Evolutionary conservation across 208 protist genomes (phyloP).

Genomic region (Histomonas meleagridis): DNA sequence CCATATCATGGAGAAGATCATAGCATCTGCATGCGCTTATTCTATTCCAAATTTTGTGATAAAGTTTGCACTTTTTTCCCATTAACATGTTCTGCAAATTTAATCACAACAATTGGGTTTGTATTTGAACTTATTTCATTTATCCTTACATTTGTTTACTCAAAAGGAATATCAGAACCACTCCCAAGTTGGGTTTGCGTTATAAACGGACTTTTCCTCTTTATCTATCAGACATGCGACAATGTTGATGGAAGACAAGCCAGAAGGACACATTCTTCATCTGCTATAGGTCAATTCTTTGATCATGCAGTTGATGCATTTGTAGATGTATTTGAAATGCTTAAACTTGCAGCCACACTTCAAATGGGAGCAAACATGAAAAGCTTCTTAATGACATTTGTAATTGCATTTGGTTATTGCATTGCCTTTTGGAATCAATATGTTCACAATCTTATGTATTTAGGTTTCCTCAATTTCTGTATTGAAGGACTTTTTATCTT

Average conservation of each 20-base stretch:
- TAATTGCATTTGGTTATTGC: neutral
- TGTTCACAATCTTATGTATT: neutral
- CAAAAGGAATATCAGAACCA: neutral
- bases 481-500: neutral
- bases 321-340: neutral
- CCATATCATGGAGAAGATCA: no score
- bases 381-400: neutral
- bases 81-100: neutral
- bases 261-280: conserved; percentile 25
- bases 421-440: neutral
- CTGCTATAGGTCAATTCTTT: conserved; percentile 45
- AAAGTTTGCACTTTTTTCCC: no score
- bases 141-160: neutral
- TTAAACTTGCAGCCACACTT: neutral
- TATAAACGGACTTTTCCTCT: neutral
- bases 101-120: neutral
- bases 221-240: conserved; percentile 45
- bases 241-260: conserved; percentile 45
- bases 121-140: neutral
- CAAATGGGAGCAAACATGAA: neutral
- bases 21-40: no score
- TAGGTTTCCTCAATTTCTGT: neutral
- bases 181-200: conserved; percentile 38
- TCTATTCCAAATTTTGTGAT: no score
- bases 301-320: conserved; percentile 40